Conservation (phyloP, 805 yeast species). For the Cyberlindnera mississippiensis region DNA sequence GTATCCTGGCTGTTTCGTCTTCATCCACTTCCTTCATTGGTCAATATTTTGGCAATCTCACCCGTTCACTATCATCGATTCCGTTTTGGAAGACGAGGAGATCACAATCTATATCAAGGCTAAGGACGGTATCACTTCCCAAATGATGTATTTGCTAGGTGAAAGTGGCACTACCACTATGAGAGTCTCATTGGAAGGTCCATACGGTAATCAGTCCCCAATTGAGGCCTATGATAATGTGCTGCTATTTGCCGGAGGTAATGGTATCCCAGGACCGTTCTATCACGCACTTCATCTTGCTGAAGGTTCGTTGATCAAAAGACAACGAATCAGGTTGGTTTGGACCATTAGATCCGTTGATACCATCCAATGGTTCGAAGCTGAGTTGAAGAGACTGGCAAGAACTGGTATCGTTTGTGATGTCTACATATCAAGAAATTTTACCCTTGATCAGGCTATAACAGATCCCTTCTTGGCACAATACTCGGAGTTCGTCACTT, state of each 20-base stretch:
- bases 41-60: constrained; percentile 63
- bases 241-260: constrained; percentile 46
- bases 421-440: constrained; percentile 39
- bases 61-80: constrained; percentile 59
- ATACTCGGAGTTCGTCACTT: constrained; percentile 26
- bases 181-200: constrained; percentile 55
- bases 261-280: constrained; percentile 49
- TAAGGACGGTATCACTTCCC: constrained; percentile 50
- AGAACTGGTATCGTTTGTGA: constrained; percentile 37
- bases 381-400: constrained; percentile 22
- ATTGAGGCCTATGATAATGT: constrained; percentile 35
- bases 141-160: constrained; percentile 5
- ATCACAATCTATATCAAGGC: constrained; percentile 44
- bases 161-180: constrained; percentile 10
- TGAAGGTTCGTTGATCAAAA: constrained; percentile 20
- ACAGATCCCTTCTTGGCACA: constrained; percentile 4
- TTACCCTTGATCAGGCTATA: constrained; percentile 8
- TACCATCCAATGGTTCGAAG: constrained; percentile 47
- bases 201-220: constrained; percentile 49
- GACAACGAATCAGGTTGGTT: constrained; percentile 40
- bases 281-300: constrained; percentile 35
- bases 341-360: constrained; percentile 61
- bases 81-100: constrained; percentile 34
- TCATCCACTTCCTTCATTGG: constrained; percentile 50
- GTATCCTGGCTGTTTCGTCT: constrained; percentile 53